A percentile compares a stretch with the other conserved stretches of the same genome.
These are phyloP conservation scores for Blattamonas nauphoetae DNA, from an alignment of 78 protist species.

Conservation along the genomic window DNA sequence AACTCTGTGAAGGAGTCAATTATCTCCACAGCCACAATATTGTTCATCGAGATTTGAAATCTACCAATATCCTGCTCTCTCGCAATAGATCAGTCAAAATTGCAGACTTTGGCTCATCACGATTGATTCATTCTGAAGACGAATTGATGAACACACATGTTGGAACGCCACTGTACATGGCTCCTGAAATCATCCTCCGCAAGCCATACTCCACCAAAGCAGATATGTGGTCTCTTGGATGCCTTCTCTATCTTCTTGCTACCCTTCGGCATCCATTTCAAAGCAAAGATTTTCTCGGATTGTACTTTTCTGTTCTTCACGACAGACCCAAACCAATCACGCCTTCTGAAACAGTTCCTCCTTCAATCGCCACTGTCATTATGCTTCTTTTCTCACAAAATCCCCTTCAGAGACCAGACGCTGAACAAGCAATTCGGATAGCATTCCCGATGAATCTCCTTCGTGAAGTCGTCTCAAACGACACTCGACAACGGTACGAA, in stretches of 20 bases:
- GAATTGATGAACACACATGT: not conserved
- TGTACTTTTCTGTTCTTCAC: not conserved
- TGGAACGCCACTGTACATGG: slow-evolving; percentile 7
- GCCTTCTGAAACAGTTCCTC: not conserved
- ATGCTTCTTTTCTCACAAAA: not conserved
- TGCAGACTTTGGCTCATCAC: not conserved
- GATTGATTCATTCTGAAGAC: not conserved
- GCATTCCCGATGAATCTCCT: not conserved
- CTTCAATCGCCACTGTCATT: not conserved
- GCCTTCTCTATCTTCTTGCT: not conserved
- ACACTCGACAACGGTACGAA: too few relatives aligned
- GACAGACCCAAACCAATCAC: not conserved
- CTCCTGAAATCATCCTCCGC: not conserved
- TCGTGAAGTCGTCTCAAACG: not conserved
- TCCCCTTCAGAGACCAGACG: not conserved
- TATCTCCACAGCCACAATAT: not conserved
- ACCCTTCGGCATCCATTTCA: slow-evolving; percentile 7
- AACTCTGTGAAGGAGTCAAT: not conserved
- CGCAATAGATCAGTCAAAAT: not conserved
- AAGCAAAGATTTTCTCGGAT: not conserved
- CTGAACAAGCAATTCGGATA: not conserved
- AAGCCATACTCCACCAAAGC: not conserved
- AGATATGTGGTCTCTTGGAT: slow-evolving; percentile 5
- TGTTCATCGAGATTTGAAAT: not conserved
- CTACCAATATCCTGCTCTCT: not conserved